Evolutionary conservation across 805 yeast genomes (phyloP).

Genomic region (Starmerella kuoi): DNA sequence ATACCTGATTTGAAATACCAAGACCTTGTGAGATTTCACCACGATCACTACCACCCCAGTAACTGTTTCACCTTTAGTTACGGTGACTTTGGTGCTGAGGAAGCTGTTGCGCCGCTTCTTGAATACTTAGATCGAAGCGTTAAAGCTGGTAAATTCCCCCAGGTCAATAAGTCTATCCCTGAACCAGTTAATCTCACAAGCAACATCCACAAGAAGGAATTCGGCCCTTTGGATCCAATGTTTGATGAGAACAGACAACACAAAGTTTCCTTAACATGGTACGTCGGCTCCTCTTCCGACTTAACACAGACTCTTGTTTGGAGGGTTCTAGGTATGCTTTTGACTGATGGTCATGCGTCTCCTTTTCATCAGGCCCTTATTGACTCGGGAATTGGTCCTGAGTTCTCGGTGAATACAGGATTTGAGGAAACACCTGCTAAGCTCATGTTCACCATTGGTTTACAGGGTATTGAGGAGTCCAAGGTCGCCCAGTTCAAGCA

Average conservation of each 20-base stretch:
- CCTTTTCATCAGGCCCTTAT: conserved; percentile 78
- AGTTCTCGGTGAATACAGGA: conserved; percentile 79
- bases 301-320: conserved; percentile 59
- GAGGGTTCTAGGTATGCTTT: conserved; percentile 54
- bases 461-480: conserved; percentile 54
- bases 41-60: conserved; percentile 71
- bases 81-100: conserved; percentile 43
- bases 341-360: conserved; percentile 86
- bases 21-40: conserved; percentile 68
- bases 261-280: conserved; percentile 82
- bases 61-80: conserved; percentile 80
- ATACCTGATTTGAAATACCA: conserved; percentile 66
- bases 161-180: conserved; percentile 9
- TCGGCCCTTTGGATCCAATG: conserved; percentile 79
- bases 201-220: conserved; percentile 30
- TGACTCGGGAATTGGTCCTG: conserved; percentile 74
- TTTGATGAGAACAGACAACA: conserved; percentile 52
- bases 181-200: conserved; percentile 39
- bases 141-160: not conserved
- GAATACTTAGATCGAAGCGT: conserved; percentile 14
- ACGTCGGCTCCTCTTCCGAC: conserved; percentile 59
- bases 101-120: conserved; percentile 19
- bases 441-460: conserved; percentile 70
- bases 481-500: conserved; percentile 38
- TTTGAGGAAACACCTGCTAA: conserved; percentile 68